Evolutionary conservation across 2,329 filamentous ascomycete species (phyloP), one percentile per base, ranked within the genome.

Genomic region (Fusarium anthophilum): DNA sequence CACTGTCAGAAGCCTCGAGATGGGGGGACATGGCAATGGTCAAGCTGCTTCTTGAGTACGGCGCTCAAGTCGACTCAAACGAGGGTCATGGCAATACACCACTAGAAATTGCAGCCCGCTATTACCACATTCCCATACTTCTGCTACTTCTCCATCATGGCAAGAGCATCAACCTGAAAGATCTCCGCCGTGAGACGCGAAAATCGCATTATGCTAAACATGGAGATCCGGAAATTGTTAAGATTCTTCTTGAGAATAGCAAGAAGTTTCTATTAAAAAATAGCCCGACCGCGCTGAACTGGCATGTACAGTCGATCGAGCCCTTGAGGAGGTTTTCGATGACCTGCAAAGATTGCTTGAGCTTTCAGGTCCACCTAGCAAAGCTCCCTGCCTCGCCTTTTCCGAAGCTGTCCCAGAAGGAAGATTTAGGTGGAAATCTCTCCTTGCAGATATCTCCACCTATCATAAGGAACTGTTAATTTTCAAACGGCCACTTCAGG

Each of bases 51-150:
- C 18, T 50, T 13, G 22, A 32, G 6, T 11, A 50, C 5, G 9
- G 26, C 6, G 28, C 47, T 7, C 13, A 35, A 50, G 22, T 35
- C 28, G 28, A 50, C 8, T 50, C 14, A 20, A 17, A 12, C 13
- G 32, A 30, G 30, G 4, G 12, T 13, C 4, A 32, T 2, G 12
- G 30, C 13, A 2, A 5, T 14, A 50, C 22, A 22, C 47, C 14
- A 30, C 28, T 17, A 22, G 12, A n/a, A 22, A 5, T 2, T 22
- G 22, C 47, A 35, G 28, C 47, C 4, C 0, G 8, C 0, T 0
- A 15, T 14, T 0, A 0, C 6, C 12, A 32, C 20, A 6, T 22
- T 6, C 20, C 13, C 5, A 12, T 50, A 32, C 32, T 50, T 50
- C 47, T 30, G 8, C 47, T 50, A 22, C 47, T n/a, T 32, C 26